These are phyloP conservation scores for Anisodus tanguticus DNA, from an alignment of 257 asterid genomes.

Conservation along the genomic window DNA sequence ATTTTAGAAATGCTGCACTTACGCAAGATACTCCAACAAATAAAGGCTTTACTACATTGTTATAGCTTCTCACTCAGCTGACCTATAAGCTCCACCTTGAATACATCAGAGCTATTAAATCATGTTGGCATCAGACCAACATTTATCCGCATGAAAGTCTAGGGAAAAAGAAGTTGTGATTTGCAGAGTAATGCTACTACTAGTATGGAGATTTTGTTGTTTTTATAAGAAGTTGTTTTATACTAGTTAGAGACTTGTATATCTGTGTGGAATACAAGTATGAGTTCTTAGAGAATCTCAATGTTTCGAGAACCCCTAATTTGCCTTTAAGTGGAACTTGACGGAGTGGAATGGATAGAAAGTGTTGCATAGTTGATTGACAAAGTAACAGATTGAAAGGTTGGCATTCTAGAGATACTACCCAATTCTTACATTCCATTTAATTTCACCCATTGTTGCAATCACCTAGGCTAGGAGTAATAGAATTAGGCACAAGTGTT, in stretches of 20 bases:
- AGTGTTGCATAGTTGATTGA: neutral
- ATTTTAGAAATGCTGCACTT: slow-evolving; percentile 2
- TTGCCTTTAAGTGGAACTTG: neutral
- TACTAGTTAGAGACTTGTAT: neutral
- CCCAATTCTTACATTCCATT: neutral
- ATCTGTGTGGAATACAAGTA: neutral
- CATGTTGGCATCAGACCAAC: neutral
- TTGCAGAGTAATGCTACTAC: neutral
- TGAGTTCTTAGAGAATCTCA: neutral
- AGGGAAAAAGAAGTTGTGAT: neutral
- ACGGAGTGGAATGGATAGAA: neutral
- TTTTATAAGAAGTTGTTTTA: neutral
- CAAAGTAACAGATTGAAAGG: neutral
- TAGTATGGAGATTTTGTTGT: neutral
- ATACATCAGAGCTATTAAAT: neutral
- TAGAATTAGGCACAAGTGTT: neutral
- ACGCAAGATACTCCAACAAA: slow-evolving; percentile 18
- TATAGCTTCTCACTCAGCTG: neutral
- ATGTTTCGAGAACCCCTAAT: neutral
- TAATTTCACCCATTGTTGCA: neutral
- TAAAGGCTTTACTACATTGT: neutral
- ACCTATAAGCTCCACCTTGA: neutral
- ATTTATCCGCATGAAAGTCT: neutral
- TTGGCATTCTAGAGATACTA: neutral
- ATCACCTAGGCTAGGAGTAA: neutral